These are phyloP conservation scores for Elsinoe australis DNA, from an alignment of 2,329 filamentous ascomycete species.

Conservation along the genomic window DNA sequence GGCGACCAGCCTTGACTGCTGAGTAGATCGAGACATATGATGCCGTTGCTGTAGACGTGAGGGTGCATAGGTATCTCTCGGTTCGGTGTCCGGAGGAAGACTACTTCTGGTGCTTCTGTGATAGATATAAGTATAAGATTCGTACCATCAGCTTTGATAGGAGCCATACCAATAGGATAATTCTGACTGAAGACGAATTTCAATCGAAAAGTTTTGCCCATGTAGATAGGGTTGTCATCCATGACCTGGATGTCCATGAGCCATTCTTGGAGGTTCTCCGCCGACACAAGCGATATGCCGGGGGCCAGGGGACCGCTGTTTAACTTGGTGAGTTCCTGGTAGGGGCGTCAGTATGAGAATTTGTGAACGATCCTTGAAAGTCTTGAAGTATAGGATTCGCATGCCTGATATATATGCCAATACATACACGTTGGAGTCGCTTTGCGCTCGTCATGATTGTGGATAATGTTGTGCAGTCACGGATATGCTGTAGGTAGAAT, in stretches of 20 bases:
- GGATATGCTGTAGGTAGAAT: neutral
- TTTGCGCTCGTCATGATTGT: conserved; percentile 29
- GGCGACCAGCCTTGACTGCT: conserved; percentile 87
- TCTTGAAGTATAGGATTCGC: neutral
- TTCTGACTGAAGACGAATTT: conserved; percentile 76
- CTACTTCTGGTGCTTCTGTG: conserved; percentile 86
- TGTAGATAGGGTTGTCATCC: conserved; percentile 83
- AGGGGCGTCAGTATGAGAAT: conserved; percentile 24
- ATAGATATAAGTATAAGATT: neutral
- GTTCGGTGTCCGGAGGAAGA: conserved; percentile 60
- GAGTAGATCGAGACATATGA: conserved; percentile 93
- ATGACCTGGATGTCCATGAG: conserved; percentile 84
- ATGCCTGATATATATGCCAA: neutral
- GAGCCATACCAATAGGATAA: conserved; percentile 78
- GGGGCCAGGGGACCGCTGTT: conserved; percentile 46
- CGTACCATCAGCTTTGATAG: neutral
- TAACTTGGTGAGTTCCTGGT: conserved; percentile 51
- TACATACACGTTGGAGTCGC: conserved; percentile 40
- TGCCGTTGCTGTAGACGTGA: conserved; percentile 96
- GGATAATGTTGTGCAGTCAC: neutral
- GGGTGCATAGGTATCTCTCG: conserved; percentile 82
- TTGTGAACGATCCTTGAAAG: conserved; percentile 7
- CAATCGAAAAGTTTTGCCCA: conserved; percentile 69
- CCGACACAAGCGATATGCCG: conserved; percentile 69
- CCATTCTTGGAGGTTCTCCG: conserved; percentile 84